phyloP scores from a whole-genome alignment of 73 alveolate genomes.

The Paramecium caudatum region DNA sequence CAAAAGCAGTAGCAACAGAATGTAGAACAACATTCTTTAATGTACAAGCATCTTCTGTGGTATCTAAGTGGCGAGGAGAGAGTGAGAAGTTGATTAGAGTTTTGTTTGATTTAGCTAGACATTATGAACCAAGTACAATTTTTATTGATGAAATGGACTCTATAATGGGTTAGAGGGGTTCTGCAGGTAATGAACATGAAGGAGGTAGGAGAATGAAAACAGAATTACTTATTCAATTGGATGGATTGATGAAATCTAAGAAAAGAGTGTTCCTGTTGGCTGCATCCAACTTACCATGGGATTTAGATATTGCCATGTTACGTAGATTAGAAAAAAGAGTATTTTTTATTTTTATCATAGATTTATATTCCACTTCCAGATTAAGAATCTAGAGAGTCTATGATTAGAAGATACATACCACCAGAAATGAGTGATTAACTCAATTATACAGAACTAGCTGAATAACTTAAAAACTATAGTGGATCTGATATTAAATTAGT shows the following conservation, averaged over 20 bases:
- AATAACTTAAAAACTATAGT: conserved; percentile 91
- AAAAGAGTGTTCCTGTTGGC: conserved; percentile 98
- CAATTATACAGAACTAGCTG: conserved; percentile 85
- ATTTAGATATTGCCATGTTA: conserved; percentile 98
- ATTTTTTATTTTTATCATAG: conserved; percentile 1
- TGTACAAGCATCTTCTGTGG: conserved; percentile 98
- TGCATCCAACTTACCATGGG: conserved; percentile 99
- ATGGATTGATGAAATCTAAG: conserved; percentile 93
- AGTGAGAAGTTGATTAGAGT: conserved; percentile 97
- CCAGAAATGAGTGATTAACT: conserved; percentile 82
- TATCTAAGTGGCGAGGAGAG: conserved; percentile 99
- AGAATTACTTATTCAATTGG: conserved; percentile 96
- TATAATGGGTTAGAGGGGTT: conserved; percentile 93
- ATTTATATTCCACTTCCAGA: conserved; percentile 93
- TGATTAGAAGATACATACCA: conserved; percentile 89
- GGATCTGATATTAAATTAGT: conserved; percentile 98
- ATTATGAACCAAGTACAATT: conserved; percentile 98
- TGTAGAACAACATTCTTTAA: conserved; percentile 98
- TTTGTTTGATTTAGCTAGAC: conserved; percentile 98
- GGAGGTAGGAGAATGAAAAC: conserved; percentile 99
- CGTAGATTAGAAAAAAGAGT: conserved; percentile 98
- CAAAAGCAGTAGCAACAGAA: conserved; percentile 99
- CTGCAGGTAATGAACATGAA: conserved; percentile 97
- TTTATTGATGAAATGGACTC: conserved; percentile 99
- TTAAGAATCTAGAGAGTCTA: conserved; percentile 93